Conservation (phyloP, 352 stramenopile genomes). For the Peronosclerospora sorghi region DNA sequence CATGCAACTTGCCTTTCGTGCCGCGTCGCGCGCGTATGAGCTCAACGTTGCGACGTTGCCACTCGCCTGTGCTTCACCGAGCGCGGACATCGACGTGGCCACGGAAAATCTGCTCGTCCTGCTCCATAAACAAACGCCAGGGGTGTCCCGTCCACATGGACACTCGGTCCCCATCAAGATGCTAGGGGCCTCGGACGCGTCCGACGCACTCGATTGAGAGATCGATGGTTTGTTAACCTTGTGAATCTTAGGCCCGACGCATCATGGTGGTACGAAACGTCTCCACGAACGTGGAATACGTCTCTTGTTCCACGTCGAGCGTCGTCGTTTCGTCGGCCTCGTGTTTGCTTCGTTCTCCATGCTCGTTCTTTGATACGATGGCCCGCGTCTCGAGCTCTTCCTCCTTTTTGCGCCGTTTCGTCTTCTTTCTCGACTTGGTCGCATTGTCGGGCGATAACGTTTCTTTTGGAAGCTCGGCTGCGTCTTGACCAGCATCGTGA, state of each 20-base stretch:
- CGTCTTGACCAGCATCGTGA: slow-evolving; percentile 73
- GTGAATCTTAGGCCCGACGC: slow-evolving; percentile 16
- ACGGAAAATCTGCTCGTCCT: no score
- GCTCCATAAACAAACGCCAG: no score
- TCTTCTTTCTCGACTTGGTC: slow-evolving; percentile 27
- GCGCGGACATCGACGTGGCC: slow-evolving; percentile 37
- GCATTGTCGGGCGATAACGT: slow-evolving; percentile 3
- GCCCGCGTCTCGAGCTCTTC: neutral
- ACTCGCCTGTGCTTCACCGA: slow-evolving; percentile 18
- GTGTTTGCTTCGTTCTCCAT: slow-evolving; percentile 50
- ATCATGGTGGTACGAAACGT: slow-evolving; percentile 42
- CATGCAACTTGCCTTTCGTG: slow-evolving; percentile 25
- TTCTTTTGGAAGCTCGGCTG: slow-evolving; percentile 17
- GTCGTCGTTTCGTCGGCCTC: slow-evolving; percentile 63
- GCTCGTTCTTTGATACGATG: no score
- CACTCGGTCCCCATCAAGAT: no score
- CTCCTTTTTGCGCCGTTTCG: slow-evolving; percentile 62
- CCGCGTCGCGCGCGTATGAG: slow-evolving; percentile 19
- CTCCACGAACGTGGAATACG: slow-evolving; percentile 60
- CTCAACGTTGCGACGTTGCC: slow-evolving; percentile 21
- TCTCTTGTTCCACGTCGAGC: slow-evolving; percentile 41
- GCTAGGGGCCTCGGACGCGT: no score
- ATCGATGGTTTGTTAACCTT: no score
- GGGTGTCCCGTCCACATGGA: no score
- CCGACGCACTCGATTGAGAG: no score